These are phyloP conservation scores for Carallia brachiata DNA, from an alignment of 345 rosid genomes.

Conservation along the genomic window DNA sequence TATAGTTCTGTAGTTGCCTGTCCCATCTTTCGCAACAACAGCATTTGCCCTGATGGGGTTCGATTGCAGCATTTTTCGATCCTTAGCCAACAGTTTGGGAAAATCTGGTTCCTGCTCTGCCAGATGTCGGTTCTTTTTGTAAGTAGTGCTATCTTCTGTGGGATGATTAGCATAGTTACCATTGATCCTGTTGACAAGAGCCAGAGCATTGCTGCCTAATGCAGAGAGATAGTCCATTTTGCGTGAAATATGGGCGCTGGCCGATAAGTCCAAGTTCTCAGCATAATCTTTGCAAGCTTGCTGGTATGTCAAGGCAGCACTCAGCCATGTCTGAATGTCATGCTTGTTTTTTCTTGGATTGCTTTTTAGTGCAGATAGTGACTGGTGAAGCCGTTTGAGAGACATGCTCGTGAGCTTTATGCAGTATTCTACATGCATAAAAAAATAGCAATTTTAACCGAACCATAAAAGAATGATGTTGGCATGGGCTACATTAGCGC, in stretches of 20 bases:
- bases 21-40: constrained; percentile 76
- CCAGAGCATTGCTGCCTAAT: constrained; percentile 56
- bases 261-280: constrained; percentile 15
- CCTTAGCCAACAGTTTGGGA: constrained; percentile 52
- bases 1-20: constrained; percentile 61
- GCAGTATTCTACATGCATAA: constrained; percentile 46
- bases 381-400: constrained; percentile 46
- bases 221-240: constrained; percentile 63
- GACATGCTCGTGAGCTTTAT: constrained; percentile 54
- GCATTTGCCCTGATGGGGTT: constrained; percentile 38
- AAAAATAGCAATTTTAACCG: neutral
- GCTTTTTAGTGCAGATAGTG: constrained; percentile 39
- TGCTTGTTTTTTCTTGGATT: constrained; percentile 40
- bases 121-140: constrained; percentile 5
- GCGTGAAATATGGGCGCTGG: constrained; percentile 26
- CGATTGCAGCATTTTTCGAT: constrained; percentile 45
- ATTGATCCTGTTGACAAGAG: constrained; percentile 42
- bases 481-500: too few species aligned
- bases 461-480: neutral
- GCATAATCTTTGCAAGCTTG: constrained; percentile 71
- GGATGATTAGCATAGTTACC: neutral
- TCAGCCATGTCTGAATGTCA: constrained; percentile 75
- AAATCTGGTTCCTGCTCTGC: constrained; percentile 10
- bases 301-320: constrained; percentile 69
- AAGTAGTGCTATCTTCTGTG: neutral